Conservation (phyloP, 306 rosid species). For the Acacia confusa region DNA sequence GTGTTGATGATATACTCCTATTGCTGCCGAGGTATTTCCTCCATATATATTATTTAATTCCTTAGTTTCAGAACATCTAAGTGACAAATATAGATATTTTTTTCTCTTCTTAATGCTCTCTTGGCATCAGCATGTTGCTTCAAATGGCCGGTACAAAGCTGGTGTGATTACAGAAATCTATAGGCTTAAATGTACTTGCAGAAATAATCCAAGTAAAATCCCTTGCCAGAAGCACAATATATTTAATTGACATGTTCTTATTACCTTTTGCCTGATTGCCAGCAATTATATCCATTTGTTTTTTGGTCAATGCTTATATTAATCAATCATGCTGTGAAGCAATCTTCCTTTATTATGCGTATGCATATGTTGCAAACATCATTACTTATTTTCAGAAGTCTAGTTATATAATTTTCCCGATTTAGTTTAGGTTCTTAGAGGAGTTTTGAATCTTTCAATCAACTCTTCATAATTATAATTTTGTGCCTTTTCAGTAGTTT, state of each 20-base stretch:
- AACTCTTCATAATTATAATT: background rate
- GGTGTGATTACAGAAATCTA: constrained; percentile 58
- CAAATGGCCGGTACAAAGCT: constrained; percentile 43
- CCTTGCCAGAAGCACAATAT: constrained; percentile 5
- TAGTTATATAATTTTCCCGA: background rate
- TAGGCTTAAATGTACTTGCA: constrained; percentile 56
- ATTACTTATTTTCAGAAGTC: too few species aligned
- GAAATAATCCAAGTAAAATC: constrained; percentile 57
- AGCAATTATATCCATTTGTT: background rate
- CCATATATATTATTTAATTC: background rate
- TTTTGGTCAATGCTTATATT: background rate
- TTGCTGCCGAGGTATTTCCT: constrained; percentile 65
- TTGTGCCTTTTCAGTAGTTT: background rate
- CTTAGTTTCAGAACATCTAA: constrained; percentile 6
- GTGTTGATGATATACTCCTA: constrained; percentile 61
- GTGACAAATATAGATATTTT: background rate
- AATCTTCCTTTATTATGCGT: too few species aligned
- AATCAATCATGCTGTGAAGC: too few species aligned
- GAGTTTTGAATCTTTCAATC: background rate
- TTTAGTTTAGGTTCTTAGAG: background rate
- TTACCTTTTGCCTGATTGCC: constrained; percentile 19
- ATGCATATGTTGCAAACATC: too few species aligned
- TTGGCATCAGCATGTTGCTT: constrained; percentile 47
- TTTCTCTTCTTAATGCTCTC: constrained; percentile 2
- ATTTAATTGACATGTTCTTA: background rate